phyloP scores from a whole-genome alignment of 192 early-diverging fungal genomes.

The Obelidium mucronatum region DNA sequence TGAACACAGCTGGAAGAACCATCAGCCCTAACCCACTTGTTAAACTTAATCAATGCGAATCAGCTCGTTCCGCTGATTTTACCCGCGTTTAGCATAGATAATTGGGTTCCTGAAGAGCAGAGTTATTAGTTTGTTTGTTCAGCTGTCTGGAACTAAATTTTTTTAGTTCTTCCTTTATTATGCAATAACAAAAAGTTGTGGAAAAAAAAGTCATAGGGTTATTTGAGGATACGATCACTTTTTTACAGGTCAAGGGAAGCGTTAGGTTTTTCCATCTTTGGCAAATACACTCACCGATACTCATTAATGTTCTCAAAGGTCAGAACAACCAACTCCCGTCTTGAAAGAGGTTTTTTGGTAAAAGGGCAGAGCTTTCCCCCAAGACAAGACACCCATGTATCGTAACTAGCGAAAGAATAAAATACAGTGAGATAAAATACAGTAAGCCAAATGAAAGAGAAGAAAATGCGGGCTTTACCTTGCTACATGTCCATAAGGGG shows the following conservation, averaged over 20 bases:
- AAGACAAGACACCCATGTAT: constrained; percentile 72
- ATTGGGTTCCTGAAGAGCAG: too few species aligned
- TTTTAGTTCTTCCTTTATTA: too few species aligned
- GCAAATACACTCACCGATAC: constrained; percentile 26
- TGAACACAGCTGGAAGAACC: too few species aligned
- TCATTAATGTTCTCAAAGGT: constrained; percentile 55
- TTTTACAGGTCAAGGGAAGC: too few species aligned
- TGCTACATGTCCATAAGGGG: constrained; percentile 80
- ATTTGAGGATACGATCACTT: not conserved
- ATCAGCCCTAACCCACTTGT: too few species aligned
- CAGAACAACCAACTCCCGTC: constrained; percentile 82
- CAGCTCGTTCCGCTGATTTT: too few species aligned
- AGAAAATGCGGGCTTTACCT: constrained; percentile 33
- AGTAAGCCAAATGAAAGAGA: not conserved
- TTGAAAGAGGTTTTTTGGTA: constrained; percentile 91
- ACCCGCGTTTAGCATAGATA: too few species aligned
- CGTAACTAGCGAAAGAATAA: constrained; percentile 34
- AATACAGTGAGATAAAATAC: not conserved
- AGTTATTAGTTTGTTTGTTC: too few species aligned
- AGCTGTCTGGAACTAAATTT: too few species aligned
- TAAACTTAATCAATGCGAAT: too few species aligned
- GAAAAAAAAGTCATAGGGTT: not conserved
- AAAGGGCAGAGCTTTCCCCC: constrained; percentile 91
- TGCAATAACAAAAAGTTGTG: not conserved
- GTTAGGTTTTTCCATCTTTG: not conserved